A percentile compares a stretch with the other conserved stretches of the same genome.
Conservation (phyloP, 306 rosid genomes). For the Prunus salicina region DNA sequence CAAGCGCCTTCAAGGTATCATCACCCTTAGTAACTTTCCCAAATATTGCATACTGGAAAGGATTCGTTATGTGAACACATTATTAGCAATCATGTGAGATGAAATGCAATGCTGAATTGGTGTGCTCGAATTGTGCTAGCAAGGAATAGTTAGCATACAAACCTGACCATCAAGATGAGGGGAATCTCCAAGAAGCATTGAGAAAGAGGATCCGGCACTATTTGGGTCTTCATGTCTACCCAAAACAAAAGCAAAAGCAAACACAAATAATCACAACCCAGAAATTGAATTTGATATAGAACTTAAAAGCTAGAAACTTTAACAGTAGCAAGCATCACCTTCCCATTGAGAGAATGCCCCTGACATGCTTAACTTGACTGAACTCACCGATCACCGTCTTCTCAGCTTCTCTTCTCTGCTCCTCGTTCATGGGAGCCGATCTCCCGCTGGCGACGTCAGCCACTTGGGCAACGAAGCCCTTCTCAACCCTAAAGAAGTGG, state of each 20-base stretch:
- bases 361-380: conserved; percentile 79
- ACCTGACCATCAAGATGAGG: conserved; percentile 91
- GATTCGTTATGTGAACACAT: conserved; percentile 19
- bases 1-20: conserved; percentile 70
- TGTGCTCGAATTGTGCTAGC: not conserved
- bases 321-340: conserved; percentile 38
- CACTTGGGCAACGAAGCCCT: conserved; percentile 96
- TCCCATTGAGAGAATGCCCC: conserved; percentile 98
- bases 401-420: conserved; percentile 59
- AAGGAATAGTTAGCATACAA: conserved; percentile 16
- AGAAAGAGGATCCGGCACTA: conserved; percentile 79
- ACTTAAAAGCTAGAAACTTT: conserved; percentile 3
- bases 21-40: conserved; percentile 93
- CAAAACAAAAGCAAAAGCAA: conserved; percentile 4
- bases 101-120: conserved; percentile 4
- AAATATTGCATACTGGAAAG: conserved; percentile 49
- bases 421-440: conserved; percentile 83
- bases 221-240: conserved; percentile 71
- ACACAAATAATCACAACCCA: not conserved
- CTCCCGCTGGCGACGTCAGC: conserved; percentile 77
- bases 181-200: conserved; percentile 83
- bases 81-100: conserved; percentile 19
- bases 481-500: conserved; percentile 94
- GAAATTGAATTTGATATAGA: not conserved
- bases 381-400: conserved; percentile 87